A percentile compares a stretch with the other conserved stretches of the same genome.
Evolutionary conservation across 2,329 filamentous ascomycete genomes (phyloP).

Genomic region (Neofusicoccum ribis): DNA sequence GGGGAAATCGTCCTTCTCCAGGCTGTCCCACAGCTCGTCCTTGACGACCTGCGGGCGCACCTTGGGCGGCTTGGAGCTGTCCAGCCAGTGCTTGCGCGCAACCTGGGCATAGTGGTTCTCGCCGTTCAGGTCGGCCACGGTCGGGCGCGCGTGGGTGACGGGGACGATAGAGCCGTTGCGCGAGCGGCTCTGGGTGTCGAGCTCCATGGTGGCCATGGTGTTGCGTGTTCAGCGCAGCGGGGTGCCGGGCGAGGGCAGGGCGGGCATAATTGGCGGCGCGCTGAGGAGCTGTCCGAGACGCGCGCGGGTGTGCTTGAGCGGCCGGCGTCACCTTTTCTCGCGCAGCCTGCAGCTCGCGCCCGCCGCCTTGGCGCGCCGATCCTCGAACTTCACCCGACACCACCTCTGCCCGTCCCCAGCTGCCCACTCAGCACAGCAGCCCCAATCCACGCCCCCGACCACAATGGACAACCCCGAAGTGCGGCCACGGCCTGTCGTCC

Average conservation of each 20-base stretch:
- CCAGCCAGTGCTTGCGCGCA: slow-evolving; percentile 84
- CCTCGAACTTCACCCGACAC: slow-evolving; percentile 17
- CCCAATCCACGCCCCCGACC: background rate
- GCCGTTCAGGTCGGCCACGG: slow-evolving; percentile 68
- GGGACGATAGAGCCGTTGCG: slow-evolving; percentile 27
- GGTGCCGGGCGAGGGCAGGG: slow-evolving; percentile 3
- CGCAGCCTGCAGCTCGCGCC: background rate
- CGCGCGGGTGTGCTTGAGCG: background rate
- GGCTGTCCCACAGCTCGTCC: slow-evolving; percentile 80
- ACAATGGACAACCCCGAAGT: slow-evolving; percentile 19
- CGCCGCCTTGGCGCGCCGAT: slow-evolving; percentile 7
- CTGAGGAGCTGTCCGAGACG: slow-evolving; percentile 16
- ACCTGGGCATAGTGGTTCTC: slow-evolving; percentile 67
- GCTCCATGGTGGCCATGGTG: slow-evolving; percentile 28
- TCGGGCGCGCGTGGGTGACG: slow-evolving; percentile 53
- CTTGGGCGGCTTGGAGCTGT: slow-evolving; percentile 61
- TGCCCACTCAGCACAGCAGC: background rate
- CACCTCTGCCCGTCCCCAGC: slow-evolving; percentile 1
- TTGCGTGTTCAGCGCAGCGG: slow-evolving; percentile 4
- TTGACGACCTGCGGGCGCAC: slow-evolving; percentile 82
- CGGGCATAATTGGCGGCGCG: slow-evolving; percentile 16
- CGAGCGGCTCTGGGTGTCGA: slow-evolving; percentile 25
- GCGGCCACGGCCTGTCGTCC: slow-evolving; percentile 53
- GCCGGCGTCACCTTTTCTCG: slow-evolving; percentile 17
- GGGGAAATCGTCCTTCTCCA: slow-evolving; percentile 79